A percentile compares a stretch with the other conserved stretches of the same genome.
These are phyloP conservation scores for Taiozyma onychis DNA, from an alignment of 1,139 yeast species.

Conservation along the genomic window DNA sequence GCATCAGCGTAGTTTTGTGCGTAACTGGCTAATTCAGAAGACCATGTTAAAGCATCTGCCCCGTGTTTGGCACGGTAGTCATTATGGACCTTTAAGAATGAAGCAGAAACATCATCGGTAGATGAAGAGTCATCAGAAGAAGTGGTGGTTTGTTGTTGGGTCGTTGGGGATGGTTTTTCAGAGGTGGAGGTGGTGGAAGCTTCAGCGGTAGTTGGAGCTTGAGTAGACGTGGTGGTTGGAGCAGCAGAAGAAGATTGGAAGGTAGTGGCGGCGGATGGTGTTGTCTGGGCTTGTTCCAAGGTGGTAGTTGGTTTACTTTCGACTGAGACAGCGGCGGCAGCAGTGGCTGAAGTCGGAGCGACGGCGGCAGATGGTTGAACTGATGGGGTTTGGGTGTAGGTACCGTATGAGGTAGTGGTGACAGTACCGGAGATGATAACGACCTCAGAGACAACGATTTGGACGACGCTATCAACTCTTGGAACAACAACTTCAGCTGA, in stretches of 20 bases:
- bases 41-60: constrained; percentile 61
- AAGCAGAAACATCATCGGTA: constrained; percentile 22
- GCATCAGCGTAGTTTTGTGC: constrained; percentile 68
- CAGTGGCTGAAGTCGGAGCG: neutral
- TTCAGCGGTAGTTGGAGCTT: constrained; percentile 15
- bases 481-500: constrained; percentile 14
- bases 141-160: constrained; percentile 13
- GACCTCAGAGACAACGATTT: constrained; percentile 23
- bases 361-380: constrained; percentile 1
- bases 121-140: constrained; percentile 17
- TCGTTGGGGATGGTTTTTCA: constrained; percentile 6
- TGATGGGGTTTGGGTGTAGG: constrained; percentile 17
- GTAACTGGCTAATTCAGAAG: constrained; percentile 49
- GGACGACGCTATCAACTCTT: constrained; percentile 15
- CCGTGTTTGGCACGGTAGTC: constrained; percentile 60
- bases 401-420: constrained; percentile 17
- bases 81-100: constrained; percentile 59
- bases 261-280: constrained; percentile 4
- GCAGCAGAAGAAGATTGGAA: neutral
- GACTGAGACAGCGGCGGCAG: constrained; percentile 9
- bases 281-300: neutral
- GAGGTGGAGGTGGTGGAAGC: constrained; percentile 16
- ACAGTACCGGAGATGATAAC: constrained; percentile 15
- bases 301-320: constrained; percentile 11
- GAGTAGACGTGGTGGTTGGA: constrained; percentile 9